These are phyloP conservation scores for Annulohypoxylon maeteangense DNA, from an alignment of 495 filamentous ascomycete species.

Conservation along the genomic window DNA sequence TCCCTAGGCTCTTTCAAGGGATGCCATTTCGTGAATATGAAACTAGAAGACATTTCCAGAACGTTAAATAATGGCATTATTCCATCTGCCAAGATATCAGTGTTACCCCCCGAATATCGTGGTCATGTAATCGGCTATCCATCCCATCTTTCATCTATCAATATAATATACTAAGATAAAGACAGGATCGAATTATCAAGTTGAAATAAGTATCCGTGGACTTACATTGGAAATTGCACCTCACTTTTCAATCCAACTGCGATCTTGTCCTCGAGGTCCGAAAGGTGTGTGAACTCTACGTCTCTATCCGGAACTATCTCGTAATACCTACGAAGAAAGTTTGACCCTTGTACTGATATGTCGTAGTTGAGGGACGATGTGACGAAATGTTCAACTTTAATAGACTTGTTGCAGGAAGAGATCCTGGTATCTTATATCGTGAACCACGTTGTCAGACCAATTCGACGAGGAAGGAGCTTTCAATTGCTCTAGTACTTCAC, in stretches of 20 bases:
- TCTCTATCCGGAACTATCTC: neutral
- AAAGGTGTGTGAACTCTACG: neutral
- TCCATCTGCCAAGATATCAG: neutral
- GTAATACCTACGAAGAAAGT: conserved; percentile 2
- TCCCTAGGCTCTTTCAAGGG: neutral
- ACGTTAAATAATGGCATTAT: neutral
- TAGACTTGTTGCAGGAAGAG: neutral
- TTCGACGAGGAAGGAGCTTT: neutral
- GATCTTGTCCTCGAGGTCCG: neutral
- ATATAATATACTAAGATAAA: neutral
- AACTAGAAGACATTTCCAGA: neutral
- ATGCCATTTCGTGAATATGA: neutral
- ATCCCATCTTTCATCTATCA: neutral
- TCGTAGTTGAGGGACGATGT: neutral
- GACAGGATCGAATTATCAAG: neutral
- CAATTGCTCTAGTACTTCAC: neutral
- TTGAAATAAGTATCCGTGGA: neutral
- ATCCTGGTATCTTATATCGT: neutral
- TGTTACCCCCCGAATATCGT: neutral
- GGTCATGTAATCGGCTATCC: neutral
- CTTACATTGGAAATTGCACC: neutral
- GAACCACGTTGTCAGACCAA: neutral
- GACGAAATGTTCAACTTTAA: conserved; percentile 8
- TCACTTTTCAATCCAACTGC: neutral
- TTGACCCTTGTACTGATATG: neutral